Evolutionary conservation across 2,329 filamentous ascomycete genomes (phyloP).

Genomic region (Xylariales sp.): DNA sequence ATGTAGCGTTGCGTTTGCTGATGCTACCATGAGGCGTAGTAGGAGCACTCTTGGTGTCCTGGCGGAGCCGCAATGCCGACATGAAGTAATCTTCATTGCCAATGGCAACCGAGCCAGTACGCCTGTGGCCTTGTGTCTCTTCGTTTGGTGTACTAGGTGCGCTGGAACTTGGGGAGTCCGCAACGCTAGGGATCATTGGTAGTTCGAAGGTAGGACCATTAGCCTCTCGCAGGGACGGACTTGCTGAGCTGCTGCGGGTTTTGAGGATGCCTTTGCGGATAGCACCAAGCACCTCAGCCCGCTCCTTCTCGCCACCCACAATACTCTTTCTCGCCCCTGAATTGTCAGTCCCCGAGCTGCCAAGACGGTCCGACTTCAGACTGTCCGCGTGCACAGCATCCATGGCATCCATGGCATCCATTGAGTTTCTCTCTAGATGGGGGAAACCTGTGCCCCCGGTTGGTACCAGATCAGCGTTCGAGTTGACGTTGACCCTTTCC

Average conservation of each 20-base stretch:
- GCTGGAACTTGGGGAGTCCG: slow-evolving; percentile 78
- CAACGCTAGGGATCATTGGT: slow-evolving; percentile 57
- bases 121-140: slow-evolving; percentile 62
- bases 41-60: slow-evolving; percentile 76
- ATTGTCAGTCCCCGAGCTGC: slow-evolving; percentile 55
- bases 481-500: slow-evolving; percentile 73
- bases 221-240: slow-evolving; percentile 60
- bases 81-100: slow-evolving; percentile 89
- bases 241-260: slow-evolving; percentile 64
- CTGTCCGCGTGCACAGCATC: slow-evolving; percentile 34
- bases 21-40: slow-evolving; percentile 65
- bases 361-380: slow-evolving; percentile 43
- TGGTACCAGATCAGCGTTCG: slow-evolving; percentile 58
- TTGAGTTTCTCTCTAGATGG: slow-evolving; percentile 74
- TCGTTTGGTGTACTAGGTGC: slow-evolving; percentile 85
- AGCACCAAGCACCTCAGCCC: slow-evolving; percentile 84
- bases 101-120: slow-evolving; percentile 66
- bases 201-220: slow-evolving; percentile 50
- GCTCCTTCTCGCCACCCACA: slow-evolving; percentile 81
- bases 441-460: slow-evolving; percentile 76
- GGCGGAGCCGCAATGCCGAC: slow-evolving; percentile 65
- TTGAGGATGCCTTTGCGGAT: slow-evolving; percentile 96
- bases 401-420: slow-evolving; percentile 60
- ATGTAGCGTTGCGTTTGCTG: slow-evolving; percentile 61
- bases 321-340: slow-evolving; percentile 77